Conservation (phyloP, 768 basidiomycete species). For the Lyophyllum decastes region DNA sequence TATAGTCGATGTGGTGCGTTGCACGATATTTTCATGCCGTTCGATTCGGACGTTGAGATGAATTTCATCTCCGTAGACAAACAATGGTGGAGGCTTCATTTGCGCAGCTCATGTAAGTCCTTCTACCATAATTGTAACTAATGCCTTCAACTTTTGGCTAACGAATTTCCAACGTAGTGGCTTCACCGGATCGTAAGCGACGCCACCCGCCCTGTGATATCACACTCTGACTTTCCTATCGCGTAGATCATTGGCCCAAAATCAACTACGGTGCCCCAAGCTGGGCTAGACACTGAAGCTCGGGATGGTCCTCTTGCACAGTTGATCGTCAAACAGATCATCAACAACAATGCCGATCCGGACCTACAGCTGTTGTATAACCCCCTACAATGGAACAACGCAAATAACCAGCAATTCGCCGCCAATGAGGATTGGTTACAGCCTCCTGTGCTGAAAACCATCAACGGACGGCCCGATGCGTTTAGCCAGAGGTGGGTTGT, state of each 20-base stretch:
- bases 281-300: slow-evolving; percentile 51
- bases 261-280: slow-evolving; percentile 51
- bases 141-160: not conserved
- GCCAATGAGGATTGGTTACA: slow-evolving; percentile 47
- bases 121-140: not conserved
- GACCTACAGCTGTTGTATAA: slow-evolving; percentile 46
- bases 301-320: slow-evolving; percentile 52
- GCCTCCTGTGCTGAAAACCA: slow-evolving; percentile 37
- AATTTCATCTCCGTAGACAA: slow-evolving; percentile 31
- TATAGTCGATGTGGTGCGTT: slow-evolving; percentile 58
- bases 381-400: slow-evolving; percentile 48
- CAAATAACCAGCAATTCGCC: slow-evolving; percentile 43
- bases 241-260: slow-evolving; percentile 53
- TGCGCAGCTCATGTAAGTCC: slow-evolving; percentile 57
- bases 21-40: not conserved
- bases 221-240: slow-evolving; percentile 1
- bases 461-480: slow-evolving; percentile 51
- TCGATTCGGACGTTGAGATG: not conserved
- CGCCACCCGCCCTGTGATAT: not conserved
- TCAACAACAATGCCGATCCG: slow-evolving; percentile 44
- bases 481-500: slow-evolving; percentile 46
- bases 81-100: slow-evolving; percentile 58
- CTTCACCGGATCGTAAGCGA: slow-evolving; percentile 44
- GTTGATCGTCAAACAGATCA: slow-evolving; percentile 46
- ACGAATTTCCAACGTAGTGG: slow-evolving; percentile 30